phyloP scores from a whole-genome alignment of 1,284 basidiomycete genomes.

The Neolentinus lepideus region DNA sequence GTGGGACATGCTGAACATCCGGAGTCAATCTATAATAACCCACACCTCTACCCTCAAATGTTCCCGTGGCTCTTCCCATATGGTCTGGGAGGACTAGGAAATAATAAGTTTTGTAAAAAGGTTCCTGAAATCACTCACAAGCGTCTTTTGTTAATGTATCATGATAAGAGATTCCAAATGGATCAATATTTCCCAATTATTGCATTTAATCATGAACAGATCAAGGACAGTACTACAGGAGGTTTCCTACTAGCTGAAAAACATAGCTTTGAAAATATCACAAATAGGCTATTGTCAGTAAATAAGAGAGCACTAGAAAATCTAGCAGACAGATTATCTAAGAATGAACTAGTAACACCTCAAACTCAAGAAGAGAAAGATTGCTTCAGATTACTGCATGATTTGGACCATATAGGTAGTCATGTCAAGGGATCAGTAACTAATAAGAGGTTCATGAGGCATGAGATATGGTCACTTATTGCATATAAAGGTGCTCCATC shows the following conservation, averaged over 20 bases:
- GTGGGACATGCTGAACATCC: conserved; percentile 6
- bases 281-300: conserved; percentile 15
- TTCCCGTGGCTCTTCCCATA: conserved; percentile 24
- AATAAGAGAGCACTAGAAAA: conserved; percentile 17
- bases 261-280: background rate
- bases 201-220: conserved; percentile 32
- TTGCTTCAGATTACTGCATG: conserved; percentile 25
- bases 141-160: conserved; percentile 24
- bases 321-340: conserved; percentile 15
- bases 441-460: conserved; percentile 25
- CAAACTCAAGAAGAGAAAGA: conserved; percentile 21
- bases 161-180: conserved; percentile 30
- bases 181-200: conserved; percentile 28
- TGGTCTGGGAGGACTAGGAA: conserved; percentile 16
- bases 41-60: conserved; percentile 10
- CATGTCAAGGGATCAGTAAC: conserved; percentile 24
- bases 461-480: conserved; percentile 30
- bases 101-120: conserved; percentile 3
- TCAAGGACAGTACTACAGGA: conserved; percentile 18
- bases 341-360: conserved; percentile 17
- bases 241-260: conserved; percentile 22
- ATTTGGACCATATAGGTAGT: conserved; percentile 25
- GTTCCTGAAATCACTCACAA: conserved; percentile 13
- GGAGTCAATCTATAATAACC: conserved; percentile 18
- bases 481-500: conserved; percentile 22